A percentile compares a stretch with the other conserved stretches of the same genome.
Evolutionary conservation across 306 rosid genomes (phyloP).

Genomic region (Hippophae tibetana): DNA sequence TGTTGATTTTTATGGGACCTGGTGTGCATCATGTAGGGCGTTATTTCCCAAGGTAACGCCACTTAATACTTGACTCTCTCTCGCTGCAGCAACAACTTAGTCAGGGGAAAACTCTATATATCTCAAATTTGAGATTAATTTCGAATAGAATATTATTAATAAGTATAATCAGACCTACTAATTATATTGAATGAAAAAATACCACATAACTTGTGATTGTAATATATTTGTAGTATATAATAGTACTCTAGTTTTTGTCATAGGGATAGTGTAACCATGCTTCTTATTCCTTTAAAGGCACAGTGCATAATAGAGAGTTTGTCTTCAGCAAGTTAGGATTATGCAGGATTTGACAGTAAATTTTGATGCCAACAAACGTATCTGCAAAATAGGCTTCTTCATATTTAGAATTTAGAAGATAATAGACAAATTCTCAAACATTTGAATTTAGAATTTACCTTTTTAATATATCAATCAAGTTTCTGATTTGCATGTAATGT

Average conservation of each 20-base stretch:
- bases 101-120: too few relatives aligned
- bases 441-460: neutral
- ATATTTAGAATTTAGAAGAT: neutral
- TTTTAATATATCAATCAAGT: neutral
- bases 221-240: too few relatives aligned
- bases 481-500: slow-evolving; percentile 21
- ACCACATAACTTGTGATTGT: too few relatives aligned
- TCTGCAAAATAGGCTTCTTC: neutral
- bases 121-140: too few relatives aligned
- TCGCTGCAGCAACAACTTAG: neutral
- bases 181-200: too few relatives aligned
- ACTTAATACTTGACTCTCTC: neutral
- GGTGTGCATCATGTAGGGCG: slow-evolving; percentile 99
- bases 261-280: too few relatives aligned
- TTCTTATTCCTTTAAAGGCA: too few relatives aligned
- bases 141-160: too few relatives aligned
- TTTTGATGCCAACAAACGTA: neutral
- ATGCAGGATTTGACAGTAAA: neutral
- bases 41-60: slow-evolving; percentile 76
- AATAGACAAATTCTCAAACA: slow-evolving; percentile 3
- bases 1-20: slow-evolving; percentile 96
- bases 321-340: slow-evolving; percentile 1
- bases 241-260: too few relatives aligned
- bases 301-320: too few relatives aligned
- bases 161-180: too few relatives aligned